phyloP scores from a whole-genome alignment of 1,284 basidiomycete genomes.

The Ceratobasidium sp. region DNA sequence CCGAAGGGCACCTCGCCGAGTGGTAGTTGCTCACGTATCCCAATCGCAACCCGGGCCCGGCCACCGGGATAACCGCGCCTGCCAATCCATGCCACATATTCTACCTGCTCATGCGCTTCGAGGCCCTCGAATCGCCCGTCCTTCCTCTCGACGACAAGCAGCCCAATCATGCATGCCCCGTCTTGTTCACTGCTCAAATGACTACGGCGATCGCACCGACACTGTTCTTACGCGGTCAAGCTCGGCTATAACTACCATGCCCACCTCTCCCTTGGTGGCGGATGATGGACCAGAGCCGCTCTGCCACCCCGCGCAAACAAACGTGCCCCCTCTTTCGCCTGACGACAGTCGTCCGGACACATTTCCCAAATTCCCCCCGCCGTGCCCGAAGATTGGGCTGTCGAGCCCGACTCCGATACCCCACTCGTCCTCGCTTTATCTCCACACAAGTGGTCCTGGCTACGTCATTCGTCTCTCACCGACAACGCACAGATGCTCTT shows the following conservation, averaged over 20 bases:
- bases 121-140: slow-evolving; percentile 73
- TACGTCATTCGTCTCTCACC: slow-evolving; percentile 78
- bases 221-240: slow-evolving; percentile 79
- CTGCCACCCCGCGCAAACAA: slow-evolving; percentile 58
- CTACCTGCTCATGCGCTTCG: slow-evolving; percentile 86
- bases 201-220: slow-evolving; percentile 68
- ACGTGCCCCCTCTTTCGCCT: slow-evolving; percentile 51
- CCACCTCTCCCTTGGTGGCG: slow-evolving; percentile 70
- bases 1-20: too few relatives aligned
- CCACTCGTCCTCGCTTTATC: slow-evolving; percentile 54
- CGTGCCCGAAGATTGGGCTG: slow-evolving; percentile 61
- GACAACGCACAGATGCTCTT: slow-evolving; percentile 86
- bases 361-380: slow-evolving; percentile 59
- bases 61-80: slow-evolving; percentile 64
- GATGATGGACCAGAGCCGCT: slow-evolving; percentile 68
- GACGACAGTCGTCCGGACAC: slow-evolving; percentile 50
- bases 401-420: not conserved
- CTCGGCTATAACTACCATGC: slow-evolving; percentile 78
- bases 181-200: slow-evolving; percentile 72
- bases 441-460: slow-evolving; percentile 74
- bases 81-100: slow-evolving; percentile 85
- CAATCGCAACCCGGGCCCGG: too few relatives aligned
- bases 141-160: slow-evolving; percentile 83
- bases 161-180: slow-evolving; percentile 71
- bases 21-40: too few relatives aligned